phyloP scores from a whole-genome alignment of 2,329 filamentous ascomycete species.

The Microdochium nivale region DNA sequence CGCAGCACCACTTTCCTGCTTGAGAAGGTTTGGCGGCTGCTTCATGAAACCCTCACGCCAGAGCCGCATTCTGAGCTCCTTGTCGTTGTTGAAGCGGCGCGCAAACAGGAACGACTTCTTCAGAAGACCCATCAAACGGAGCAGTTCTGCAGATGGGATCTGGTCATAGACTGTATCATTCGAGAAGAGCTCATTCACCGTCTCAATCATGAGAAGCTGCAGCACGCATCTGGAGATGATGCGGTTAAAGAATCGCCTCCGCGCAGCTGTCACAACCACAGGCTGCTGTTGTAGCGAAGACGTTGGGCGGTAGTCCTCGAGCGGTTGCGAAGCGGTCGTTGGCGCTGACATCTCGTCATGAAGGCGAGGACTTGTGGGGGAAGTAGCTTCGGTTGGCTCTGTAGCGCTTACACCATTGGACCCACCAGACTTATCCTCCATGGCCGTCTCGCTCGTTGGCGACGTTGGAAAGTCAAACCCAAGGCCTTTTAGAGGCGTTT shows the following conservation, averaged over 20 bases:
- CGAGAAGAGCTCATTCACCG: constrained; percentile 95
- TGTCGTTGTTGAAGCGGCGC: constrained; percentile 95
- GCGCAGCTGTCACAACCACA: constrained; percentile 83
- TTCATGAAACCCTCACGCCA: constrained; percentile 99
- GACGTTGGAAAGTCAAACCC: constrained; percentile 38
- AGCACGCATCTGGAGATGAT: constrained; percentile 98
- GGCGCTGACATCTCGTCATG: constrained; percentile 9
- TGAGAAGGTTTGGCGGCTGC: constrained; percentile 92
- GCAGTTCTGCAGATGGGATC: constrained; percentile 82
- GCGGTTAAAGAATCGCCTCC: constrained; percentile 93
- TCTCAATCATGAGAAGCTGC: constrained; percentile 98
- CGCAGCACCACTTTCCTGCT: constrained; percentile 89
- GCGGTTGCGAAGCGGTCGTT: constrained; percentile 31
- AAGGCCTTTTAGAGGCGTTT: constrained; percentile 44
- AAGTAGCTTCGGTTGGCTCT: constrained; percentile 18
- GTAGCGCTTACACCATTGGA: constrained; percentile 46
- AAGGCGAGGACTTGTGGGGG: constrained; percentile 9
- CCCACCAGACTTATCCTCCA: constrained; percentile 49
- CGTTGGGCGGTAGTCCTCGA: constrained; percentile 84
- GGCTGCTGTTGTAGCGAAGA: constrained; percentile 76
- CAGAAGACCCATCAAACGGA: constrained; percentile 85
- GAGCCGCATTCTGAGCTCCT: constrained; percentile 85
- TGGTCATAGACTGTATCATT: constrained; percentile 91
- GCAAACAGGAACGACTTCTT: constrained; percentile 97
- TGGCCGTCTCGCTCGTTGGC: constrained; percentile 23